Base-by-base conservation (phyloP, 2,329 filamentous ascomycete genomes). In the Microcyclospora pomicola region DNA sequence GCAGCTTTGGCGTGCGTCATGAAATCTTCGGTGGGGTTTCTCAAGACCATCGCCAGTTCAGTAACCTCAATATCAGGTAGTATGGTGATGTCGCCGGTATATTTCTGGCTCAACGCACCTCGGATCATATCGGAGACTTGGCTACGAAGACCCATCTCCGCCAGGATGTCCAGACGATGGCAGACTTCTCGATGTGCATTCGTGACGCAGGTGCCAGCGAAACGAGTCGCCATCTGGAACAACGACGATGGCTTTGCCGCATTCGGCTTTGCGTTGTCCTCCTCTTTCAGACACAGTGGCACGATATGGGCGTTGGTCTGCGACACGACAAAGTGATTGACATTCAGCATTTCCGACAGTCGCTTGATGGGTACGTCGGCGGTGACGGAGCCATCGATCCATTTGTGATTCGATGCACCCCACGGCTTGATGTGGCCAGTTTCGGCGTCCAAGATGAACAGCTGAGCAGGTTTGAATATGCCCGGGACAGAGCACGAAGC, bases 271-370 rank as follows among this genome's bases (percentile, higher is more conserved):
- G 30, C 30, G 1, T 72, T 58, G 16, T 71, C 69, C 43, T 85
- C 81, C 41, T 92, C 82, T 47, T 78, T 82, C 12, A 74, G 68
- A 12, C 95, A 64, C 51, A 96, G 94, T 0, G 85, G 84, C 0
- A 92, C 34, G 7, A 95, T 83, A 51, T 96, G 88, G 0, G 88
- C 88, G 51, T 96, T 96, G 36, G 95, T 86, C 57, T 96, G 88
- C 0, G 86, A 94, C 13, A 95, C 88, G 48, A 96, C 95, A 55
- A 95, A 95, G 56, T 95, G 88, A 53, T 95, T 95, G 56, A 95
- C 87, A 53, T 95, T 94, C 67, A 95, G 94, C 81, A 95, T 87
- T 54, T 94, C 86, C 1, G 86, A 78, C 12, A 96, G 68, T 2
- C 84, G 75, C 14, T 80, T 85, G 76, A 93, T 93, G 2, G 88